A percentile compares a stretch with the other conserved stretches of the same genome.
phyloP scores from a whole-genome alignment of 2,329 filamentous ascomycete species.

The Cladorrhinum sp. region DNA sequence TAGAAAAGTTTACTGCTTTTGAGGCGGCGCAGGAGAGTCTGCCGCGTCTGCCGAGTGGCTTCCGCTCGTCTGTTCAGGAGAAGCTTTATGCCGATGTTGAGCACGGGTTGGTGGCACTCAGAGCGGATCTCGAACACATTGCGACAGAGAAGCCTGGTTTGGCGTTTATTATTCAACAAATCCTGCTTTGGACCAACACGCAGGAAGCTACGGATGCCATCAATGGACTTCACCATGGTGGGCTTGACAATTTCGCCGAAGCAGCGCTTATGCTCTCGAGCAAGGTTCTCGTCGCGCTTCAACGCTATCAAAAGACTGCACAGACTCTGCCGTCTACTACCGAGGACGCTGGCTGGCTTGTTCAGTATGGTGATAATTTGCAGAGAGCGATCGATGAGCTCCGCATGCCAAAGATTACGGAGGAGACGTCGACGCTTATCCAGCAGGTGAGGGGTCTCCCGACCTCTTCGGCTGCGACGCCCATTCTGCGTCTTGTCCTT shows the following conservation, averaged over 20 bases:
- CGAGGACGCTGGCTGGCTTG: constrained; percentile 63
- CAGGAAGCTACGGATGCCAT: constrained; percentile 25
- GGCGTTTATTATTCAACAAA: constrained; percentile 62
- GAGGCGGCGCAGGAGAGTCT: constrained; percentile 41
- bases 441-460: constrained; percentile 34
- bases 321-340: constrained; percentile 53
- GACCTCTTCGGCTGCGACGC: constrained; percentile 44
- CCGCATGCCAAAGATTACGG: constrained; percentile 54
- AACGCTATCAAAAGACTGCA: constrained; percentile 62
- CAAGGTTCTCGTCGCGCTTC: constrained; percentile 73
- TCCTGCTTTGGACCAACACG: constrained; percentile 59
- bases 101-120: constrained; percentile 37
- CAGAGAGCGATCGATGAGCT: constrained; percentile 55
- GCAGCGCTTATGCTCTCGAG: constrained; percentile 66
- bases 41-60: constrained; percentile 47
- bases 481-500: constrained; percentile 57
- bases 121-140: constrained; percentile 42
- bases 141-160: constrained; percentile 54
- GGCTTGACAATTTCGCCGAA: constrained; percentile 49
- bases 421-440: constrained; percentile 39
- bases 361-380: constrained; percentile 52
- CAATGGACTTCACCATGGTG: constrained; percentile 12
- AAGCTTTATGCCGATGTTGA: constrained; percentile 36
- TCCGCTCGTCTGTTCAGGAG: constrained; percentile 42
- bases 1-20: constrained; percentile 45